Evolutionary conservation across 805 yeast species (phyloP).

Genomic region (Zygosaccharomyces bisporus): DNA sequence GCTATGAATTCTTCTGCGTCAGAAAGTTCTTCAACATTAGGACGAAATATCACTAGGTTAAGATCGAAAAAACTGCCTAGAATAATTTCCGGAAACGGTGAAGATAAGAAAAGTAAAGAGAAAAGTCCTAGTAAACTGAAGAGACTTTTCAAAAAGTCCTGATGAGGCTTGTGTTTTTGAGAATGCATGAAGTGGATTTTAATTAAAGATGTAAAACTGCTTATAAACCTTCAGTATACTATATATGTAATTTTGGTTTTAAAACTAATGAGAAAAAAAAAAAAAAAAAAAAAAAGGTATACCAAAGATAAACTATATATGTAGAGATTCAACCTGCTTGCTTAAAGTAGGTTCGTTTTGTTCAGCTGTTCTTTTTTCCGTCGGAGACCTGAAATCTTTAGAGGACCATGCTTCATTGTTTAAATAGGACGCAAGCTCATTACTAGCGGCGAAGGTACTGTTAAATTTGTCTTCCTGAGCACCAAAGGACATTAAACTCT

Average conservation of each 20-base stretch:
- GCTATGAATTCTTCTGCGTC: conserved; percentile 2
- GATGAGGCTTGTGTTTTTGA: too few species aligned
- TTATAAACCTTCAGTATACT: too few species aligned
- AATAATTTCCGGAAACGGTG: conserved; percentile 2
- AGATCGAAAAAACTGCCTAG: conserved; percentile 7
- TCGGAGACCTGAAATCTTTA: conserved; percentile 1
- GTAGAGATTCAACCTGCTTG: conserved; percentile 4
- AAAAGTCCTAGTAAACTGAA: conserved; percentile 4
- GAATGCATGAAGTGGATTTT: too few species aligned
- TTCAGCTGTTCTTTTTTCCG: not conserved
- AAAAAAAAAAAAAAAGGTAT: too few species aligned
- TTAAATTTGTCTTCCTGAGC: conserved; percentile 22
- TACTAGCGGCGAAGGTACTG: conserved; percentile 19
- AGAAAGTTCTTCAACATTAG: conserved; percentile 5
- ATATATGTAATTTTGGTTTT: not conserved
- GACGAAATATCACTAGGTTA: conserved; percentile 11
- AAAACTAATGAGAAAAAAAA: not conserved
- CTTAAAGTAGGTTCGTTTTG: not conserved
- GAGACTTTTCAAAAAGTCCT: conserved; percentile 11
- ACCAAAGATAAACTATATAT: not conserved
- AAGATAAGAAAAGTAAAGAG: conserved; percentile 2
- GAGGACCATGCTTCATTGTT: conserved; percentile 27
- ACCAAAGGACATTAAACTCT: conserved; percentile 35
- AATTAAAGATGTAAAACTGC: too few species aligned
- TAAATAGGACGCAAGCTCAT: conserved; percentile 25